phyloP scores from a whole-genome alignment of 2,329 filamentous ascomycete species.

The Orbilia oligospora region DNA sequence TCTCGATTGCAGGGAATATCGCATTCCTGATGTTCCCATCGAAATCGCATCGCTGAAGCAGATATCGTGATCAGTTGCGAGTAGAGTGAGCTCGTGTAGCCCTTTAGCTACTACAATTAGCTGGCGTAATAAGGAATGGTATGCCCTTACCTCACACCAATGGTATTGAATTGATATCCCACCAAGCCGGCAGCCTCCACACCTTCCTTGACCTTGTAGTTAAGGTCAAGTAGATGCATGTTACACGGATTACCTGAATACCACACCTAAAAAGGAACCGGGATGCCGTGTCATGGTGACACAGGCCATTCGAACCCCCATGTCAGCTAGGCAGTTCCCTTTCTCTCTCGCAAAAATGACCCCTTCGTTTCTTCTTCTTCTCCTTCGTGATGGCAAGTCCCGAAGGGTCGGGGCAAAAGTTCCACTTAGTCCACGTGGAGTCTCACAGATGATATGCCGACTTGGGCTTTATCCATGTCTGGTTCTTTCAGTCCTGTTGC shows the following conservation, averaged over 20 bases:
- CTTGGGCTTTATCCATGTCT: constrained; percentile 96
- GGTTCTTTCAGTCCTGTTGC: constrained; percentile 87
- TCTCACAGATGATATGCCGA: constrained; percentile 85
- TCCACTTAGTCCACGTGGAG: constrained; percentile 56
- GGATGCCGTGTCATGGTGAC: constrained; percentile 39
- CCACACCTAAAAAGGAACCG: constrained; percentile 75
- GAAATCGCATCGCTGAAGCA: constrained; percentile 81
- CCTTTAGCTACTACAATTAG: constrained; percentile 6
- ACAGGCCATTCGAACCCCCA: constrained; percentile 34
- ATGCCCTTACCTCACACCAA: constrained; percentile 80
- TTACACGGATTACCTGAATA: constrained; percentile 99
- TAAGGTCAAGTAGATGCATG: constrained; percentile 96
- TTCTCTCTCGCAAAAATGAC: background rate
- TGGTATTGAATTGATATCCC: constrained; percentile 98
- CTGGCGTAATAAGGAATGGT: constrained; percentile 11
- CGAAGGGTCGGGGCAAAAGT: constrained; percentile 42
- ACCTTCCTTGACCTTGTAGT: constrained; percentile 80
- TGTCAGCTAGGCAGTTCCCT: constrained; percentile 49
- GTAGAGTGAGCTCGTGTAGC: constrained; percentile 41
- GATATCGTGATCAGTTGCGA: constrained; percentile 18
- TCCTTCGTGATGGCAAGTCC: constrained; percentile 40
- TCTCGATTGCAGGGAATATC: constrained; percentile 92
- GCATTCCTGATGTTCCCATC: constrained; percentile 98
- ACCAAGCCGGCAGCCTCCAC: constrained; percentile 83
- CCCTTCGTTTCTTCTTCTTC: constrained; percentile 9